Conservation (phyloP, 2,329 filamentous ascomycete species). For the Samsoniella hepiali region DNA sequence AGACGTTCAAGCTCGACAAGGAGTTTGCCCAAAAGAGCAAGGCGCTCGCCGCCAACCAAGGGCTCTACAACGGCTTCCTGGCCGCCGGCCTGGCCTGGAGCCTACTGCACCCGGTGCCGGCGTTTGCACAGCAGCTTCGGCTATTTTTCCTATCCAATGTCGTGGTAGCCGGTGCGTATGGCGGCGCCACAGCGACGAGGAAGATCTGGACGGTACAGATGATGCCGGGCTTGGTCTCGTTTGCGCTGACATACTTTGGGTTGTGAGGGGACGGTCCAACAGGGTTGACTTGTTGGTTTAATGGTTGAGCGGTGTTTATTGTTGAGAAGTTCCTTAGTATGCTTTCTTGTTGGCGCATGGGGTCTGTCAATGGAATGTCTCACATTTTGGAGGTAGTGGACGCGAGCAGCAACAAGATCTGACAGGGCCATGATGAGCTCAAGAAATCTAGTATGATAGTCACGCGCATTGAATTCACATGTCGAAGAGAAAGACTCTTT, state of each 20-base stretch:
- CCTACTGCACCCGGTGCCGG: conserved; percentile 41
- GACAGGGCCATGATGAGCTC: too few species aligned
- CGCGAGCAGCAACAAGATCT: too few species aligned
- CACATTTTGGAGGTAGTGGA: not conserved
- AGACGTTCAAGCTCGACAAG: conserved; percentile 42
- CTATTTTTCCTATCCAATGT: conserved; percentile 49
- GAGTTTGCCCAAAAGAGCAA: conserved; percentile 45
- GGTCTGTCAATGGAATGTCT: not conserved
- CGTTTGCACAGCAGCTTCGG: conserved; percentile 41
- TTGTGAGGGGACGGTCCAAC: conserved; percentile 12
- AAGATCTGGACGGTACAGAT: conserved; percentile 45
- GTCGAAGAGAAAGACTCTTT: not conserved
- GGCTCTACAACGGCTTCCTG: conserved; percentile 53
- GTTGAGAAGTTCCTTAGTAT: not conserved
- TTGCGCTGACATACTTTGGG: conserved; percentile 27
- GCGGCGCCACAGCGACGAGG: conserved; percentile 39
- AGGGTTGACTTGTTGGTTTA: not conserved
- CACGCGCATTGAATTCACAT: too few species aligned
- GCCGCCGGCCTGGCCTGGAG: conserved; percentile 47
- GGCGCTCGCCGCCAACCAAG: conserved; percentile 48
- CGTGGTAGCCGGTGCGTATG: conserved; percentile 43
- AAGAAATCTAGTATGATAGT: too few species aligned
- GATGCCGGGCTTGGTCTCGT: conserved; percentile 32
- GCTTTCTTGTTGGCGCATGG: not conserved
- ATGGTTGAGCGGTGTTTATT: not conserved